Evolutionary conservation across 257 asterid species (phyloP), one percentile per base, ranked within the genome.

Genomic region (Plectranthus barbatus): DNA sequence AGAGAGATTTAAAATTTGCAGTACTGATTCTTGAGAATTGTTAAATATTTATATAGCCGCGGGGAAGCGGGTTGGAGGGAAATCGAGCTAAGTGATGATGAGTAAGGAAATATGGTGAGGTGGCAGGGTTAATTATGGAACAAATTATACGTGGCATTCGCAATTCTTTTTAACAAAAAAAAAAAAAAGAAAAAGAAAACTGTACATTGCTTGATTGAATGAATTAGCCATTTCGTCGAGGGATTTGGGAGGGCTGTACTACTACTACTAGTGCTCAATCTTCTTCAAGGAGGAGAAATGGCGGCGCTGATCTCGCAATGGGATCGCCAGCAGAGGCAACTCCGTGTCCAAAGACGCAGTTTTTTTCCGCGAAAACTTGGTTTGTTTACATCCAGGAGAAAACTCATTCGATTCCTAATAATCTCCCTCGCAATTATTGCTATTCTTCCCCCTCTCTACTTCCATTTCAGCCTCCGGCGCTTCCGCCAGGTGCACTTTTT

Each of bases 401-500:
- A 78, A 21, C 59, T 81, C 55, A 58, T 80, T 55, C 81, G 82
- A 66, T 79, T 79, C 78, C 77, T 92, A 37, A 81, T 92, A n/a
- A 69, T 83, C 31, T 63, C 60, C 37, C 91, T 92, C 52, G 95
- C 93, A 17, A 34, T 89, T 51, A 33, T 92, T 31, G 84, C 95
- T 19, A 73, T 89, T 58, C 68, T 86, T 13, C 99, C 99, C 18
- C 97, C 97, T 40, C 82, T 89, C 64, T 92, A 79, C 80, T 85
- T 92, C 77, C 95, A 92, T 74, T 87, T 92, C 78, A 74, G 76
- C 76, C 97, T 92, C 84, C 92, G 93, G 41, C 87, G 82, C 62
- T 81, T 83, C 74, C 78, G 78, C 52, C 91, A 86, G 95, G 85
- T 84, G 45, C 56, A 8, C 19, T 20, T 37, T 9, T 42, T 23